Evolutionary conservation across 306 rosid genomes (phyloP).

Genomic region (Prunus dulcis): DNA sequence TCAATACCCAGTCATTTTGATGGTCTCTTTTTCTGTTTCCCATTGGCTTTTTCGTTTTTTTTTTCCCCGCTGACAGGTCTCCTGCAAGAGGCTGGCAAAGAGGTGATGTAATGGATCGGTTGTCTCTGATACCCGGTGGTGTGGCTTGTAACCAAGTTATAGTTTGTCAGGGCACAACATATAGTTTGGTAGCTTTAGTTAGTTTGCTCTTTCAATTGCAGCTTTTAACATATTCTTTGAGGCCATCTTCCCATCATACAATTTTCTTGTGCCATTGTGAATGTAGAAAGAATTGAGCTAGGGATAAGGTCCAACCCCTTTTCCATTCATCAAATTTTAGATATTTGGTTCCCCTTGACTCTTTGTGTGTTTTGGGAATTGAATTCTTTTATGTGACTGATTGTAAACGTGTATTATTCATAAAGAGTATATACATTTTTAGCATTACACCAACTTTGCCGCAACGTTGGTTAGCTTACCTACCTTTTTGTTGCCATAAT

Average conservation of each 20-base stretch:
- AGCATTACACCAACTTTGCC: neutral
- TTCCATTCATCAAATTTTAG: slow-evolving; percentile 39
- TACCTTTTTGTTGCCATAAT: too few species aligned
- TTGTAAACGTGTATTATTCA: slow-evolving; percentile 44
- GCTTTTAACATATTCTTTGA: slow-evolving; percentile 51
- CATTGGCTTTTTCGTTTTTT: neutral
- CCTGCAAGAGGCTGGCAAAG: slow-evolving; percentile 33
- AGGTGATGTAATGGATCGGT: slow-evolving; percentile 48
- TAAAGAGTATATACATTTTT: slow-evolving; percentile 27
- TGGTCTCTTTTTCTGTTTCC: slow-evolving; percentile 7
- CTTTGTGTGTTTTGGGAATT: slow-evolving; percentile 18
- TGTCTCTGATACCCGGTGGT: slow-evolving; percentile 54
- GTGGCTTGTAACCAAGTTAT: slow-evolving; percentile 46
- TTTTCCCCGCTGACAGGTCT: slow-evolving; percentile 44
- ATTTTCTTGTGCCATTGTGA: slow-evolving; percentile 45
- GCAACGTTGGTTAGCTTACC: too few species aligned
- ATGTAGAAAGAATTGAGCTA: slow-evolving; percentile 58
- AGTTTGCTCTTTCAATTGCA: slow-evolving; percentile 20
- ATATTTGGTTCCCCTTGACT: slow-evolving; percentile 14
- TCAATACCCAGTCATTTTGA: neutral
- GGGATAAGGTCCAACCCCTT: slow-evolving; percentile 12
- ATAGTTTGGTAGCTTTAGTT: slow-evolving; percentile 48
- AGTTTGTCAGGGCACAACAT: slow-evolving; percentile 41
- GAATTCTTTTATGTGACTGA: slow-evolving; percentile 23
- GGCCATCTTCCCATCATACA: slow-evolving; percentile 37